Percentiles rank a stretch among this genome's conserved stretches.
phyloP scores from a whole-genome alignment of 306 rosid genomes.

The Prunus persica region DNA sequence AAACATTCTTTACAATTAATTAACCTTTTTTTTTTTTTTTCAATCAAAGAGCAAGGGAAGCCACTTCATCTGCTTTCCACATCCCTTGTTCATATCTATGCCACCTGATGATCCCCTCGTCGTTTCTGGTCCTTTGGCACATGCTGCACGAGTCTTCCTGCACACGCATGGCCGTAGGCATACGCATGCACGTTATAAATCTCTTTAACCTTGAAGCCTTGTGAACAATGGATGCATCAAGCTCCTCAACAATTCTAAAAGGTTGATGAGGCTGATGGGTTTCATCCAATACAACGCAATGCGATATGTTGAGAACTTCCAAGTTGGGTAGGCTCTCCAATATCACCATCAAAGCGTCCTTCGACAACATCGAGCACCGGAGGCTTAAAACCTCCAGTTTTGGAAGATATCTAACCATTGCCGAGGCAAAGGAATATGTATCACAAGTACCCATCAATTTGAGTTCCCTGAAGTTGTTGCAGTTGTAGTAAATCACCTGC shows the following conservation, averaged over 20 bases:
- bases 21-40: background rate
- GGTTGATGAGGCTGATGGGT: constrained; percentile 33
- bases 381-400: constrained; percentile 64
- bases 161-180: constrained; percentile 20
- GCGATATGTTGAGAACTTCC: constrained; percentile 70
- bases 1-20: no score
- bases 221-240: constrained; percentile 38
- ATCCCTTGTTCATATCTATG: constrained; percentile 60
- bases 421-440: constrained; percentile 30
- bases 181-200: constrained; percentile 40
- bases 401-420: constrained; percentile 47
- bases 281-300: constrained; percentile 52
- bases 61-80: constrained; percentile 65
- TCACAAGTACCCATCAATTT: constrained; percentile 73
- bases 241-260: constrained; percentile 32
- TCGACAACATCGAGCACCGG: constrained; percentile 48
- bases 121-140: constrained; percentile 60
- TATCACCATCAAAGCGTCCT: constrained; percentile 48
- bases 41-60: constrained; percentile 38
- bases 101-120: constrained; percentile 76
- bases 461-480: constrained; percentile 57
- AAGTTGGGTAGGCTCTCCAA: constrained; percentile 40
- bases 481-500: constrained; percentile 52
- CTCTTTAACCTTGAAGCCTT: constrained; percentile 56
- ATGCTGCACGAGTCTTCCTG: constrained; percentile 40